Base-by-base conservation (phyloP, 495 filamentous ascomycete species). In the Beverwykella pulmonaria region DNA sequence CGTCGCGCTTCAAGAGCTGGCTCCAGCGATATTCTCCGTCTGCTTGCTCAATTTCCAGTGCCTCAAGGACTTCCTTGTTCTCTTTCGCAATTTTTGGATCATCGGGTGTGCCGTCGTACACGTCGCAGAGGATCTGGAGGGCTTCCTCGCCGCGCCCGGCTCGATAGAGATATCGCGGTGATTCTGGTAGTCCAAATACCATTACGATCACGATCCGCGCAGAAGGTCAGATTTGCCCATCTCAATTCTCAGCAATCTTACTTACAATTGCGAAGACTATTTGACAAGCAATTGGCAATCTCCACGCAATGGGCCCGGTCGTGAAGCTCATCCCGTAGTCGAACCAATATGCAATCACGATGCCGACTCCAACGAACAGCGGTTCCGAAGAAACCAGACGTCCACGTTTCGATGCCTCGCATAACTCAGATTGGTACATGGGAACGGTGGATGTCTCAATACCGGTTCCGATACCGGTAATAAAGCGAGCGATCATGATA, bases 1-100 rank as follows among this genome's bases (percentile, higher is more conserved):
- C 78, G 53, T 85, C 81, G 47, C 75, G 74, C 69, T 79, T 79
- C 41, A 87, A 76, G n/a, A 84, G 64, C 59, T 81, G 75, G 0
- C 69, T 70, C 78, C 78, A 83, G 29, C 73, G 72, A 68, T 82
- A 67, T 39, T 60, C 63, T 29, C 63, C 57, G 82, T 66, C 76
- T 73, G 6, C 79, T 81, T 30, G 78, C 74, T 86, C 82, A 15
- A 81, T 63, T 36, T 76, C 74, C 39, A 83, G 75, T n/a, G 80
- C 78, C 34, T 75, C 72, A 23, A 80, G 66, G 17, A 86, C 82
- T 10, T 79, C 80, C 9, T 72, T 63, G 17, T 77, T 74, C 61
- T 81, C 82, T 22, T 77, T 74, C 23, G 78, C 61, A 22, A 84
- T 77, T 53, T 80, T 75, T 53, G 79, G 75, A 26, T 79, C 61